Evolutionary conservation across 192 early-diverging fungal species (phyloP), one percentile per base, ranked within the genome.

Genomic region (Gryganskiella cystojenkinii): DNA sequence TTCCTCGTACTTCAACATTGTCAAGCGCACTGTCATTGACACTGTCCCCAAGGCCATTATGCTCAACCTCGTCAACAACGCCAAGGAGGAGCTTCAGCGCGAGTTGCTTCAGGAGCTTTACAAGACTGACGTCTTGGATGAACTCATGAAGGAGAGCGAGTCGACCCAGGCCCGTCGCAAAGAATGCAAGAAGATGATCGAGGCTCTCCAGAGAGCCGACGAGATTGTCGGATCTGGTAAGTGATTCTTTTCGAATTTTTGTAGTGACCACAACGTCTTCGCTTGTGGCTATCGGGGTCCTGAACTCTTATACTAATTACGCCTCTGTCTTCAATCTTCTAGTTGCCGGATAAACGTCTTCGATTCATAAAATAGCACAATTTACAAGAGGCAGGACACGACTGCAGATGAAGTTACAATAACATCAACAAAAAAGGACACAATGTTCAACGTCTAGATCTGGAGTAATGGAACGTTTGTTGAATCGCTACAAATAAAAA

Each of bases 181-280:
- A 70, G 98, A 99, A 80, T 98, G 96, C 88, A 95, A 93, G 81
- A 97, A 95, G 87, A 99, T 99, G 98, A 97, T 99, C 80, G 94
- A 94, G 30, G 94, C 94, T 20, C 78, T 93, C 45, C 90, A 92
- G 74, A 93, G 87, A 80, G 94, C 94, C 22, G 94, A 95, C 70
- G 92, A 93, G 81, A 78, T 78, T 64, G 74, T 78, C 33, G 56
- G 66, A 28, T 59, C 74, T 51, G 74, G 65, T 68, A 67, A 49
- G 65, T 43, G 24, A 33, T 33, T 61, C 1, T 33, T 15, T n/a
- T 55, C 43, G 10, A n/a, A n/a, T 62, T 19, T 66, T 2, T 10
- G 19, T 27, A 11, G 0, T 19, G 30, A 9, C 14, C 6, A 7
- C 14, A 15, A 15, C 22, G 42, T 35, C 7, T 31, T 62, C 19